A percentile compares a stretch with the other conserved stretches of the same genome.
Conservation (phyloP, 257 asterid species). For the Nicotiana knightiana region DNA sequence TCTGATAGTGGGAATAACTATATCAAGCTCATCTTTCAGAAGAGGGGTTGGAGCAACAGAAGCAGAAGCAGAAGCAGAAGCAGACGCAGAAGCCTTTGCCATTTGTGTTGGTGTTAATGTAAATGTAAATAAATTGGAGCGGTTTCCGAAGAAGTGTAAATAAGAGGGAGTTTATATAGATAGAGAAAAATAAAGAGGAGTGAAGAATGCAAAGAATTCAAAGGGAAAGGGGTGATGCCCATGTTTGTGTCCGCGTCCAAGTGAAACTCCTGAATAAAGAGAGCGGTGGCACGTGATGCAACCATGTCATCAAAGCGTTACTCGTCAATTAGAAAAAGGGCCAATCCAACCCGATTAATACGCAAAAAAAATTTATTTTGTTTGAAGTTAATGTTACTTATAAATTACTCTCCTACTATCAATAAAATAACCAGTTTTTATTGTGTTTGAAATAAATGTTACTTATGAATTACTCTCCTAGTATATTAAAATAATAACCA, state of each 20-base stretch:
- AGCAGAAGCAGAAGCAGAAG: conserved; percentile 8
- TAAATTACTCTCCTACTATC: no score
- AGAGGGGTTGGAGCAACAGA: conserved; percentile 34
- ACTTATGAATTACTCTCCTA: not conserved
- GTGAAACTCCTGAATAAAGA: conserved; percentile 9
- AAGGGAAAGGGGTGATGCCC: not conserved
- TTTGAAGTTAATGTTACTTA: not conserved
- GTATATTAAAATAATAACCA: no score
- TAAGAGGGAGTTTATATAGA: not conserved
- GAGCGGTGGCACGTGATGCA: conserved; percentile 9
- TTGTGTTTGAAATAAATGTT: not conserved
- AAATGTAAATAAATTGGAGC: not conserved
- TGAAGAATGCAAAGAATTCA: not conserved
- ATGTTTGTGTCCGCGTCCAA: not conserved
- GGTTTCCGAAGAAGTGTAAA: not conserved
- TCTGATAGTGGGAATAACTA: conserved; percentile 67
- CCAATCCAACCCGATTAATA: not conserved
- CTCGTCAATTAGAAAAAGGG: not conserved
- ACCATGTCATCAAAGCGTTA: not conserved
- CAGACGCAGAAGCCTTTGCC: conserved; percentile 14
- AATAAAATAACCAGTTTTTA: not conserved
- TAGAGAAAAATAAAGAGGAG: not conserved
- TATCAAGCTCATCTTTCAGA: conserved; percentile 61
- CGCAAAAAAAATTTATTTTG: not conserved
- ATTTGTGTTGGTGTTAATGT: not conserved